Evolutionary conservation across 805 yeast species (phyloP).

Genomic region (Nakazawaea siamensis): DNA sequence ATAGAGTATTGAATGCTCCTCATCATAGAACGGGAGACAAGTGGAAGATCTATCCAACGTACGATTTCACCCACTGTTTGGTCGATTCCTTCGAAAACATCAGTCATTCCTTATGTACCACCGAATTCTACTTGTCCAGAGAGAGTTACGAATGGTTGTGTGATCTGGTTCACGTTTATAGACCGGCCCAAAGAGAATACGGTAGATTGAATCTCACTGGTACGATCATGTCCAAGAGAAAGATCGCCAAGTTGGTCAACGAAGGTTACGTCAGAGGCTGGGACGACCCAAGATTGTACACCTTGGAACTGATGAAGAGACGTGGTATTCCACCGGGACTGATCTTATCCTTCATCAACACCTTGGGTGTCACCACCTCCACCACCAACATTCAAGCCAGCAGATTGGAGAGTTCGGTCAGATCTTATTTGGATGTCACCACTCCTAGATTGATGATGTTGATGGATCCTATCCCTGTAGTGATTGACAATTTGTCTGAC

Average conservation of each 20-base stretch:
- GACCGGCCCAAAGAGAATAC: conserved; percentile 98
- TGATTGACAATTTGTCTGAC: conserved; percentile 73
- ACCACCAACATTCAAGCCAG: conserved; percentile 85
- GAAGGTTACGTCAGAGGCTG: conserved; percentile 83
- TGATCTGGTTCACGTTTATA: conserved; percentile 87
- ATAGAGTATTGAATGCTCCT: conserved; percentile 83
- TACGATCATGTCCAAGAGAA: conserved; percentile 89
- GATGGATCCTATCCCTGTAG: conserved; percentile 76
- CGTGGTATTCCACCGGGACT: conserved; percentile 99
- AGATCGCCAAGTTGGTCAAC: conserved; percentile 86
- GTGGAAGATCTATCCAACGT: conserved; percentile 98
- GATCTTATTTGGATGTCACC: conserved; percentile 79
- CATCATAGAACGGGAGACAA: conserved; percentile 96
- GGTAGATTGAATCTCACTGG: conserved; percentile 96
- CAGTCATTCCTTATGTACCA: conserved; percentile 92
- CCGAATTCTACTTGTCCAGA: conserved; percentile 86
- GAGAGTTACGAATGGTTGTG: conserved; percentile 98
- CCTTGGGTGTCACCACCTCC: conserved; percentile 93
- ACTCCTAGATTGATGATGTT: conserved; percentile 95
- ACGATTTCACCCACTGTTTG: conserved; percentile 97
- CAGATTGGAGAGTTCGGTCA: conserved; percentile 83
- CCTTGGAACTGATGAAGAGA: conserved; percentile 89
- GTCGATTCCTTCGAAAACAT: conserved; percentile 97
- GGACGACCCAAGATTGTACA: conserved; percentile 97
- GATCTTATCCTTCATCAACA: conserved; percentile 83